Conservation (phyloP, 768 basidiomycete species). For the Crucibulum laeve region DNA sequence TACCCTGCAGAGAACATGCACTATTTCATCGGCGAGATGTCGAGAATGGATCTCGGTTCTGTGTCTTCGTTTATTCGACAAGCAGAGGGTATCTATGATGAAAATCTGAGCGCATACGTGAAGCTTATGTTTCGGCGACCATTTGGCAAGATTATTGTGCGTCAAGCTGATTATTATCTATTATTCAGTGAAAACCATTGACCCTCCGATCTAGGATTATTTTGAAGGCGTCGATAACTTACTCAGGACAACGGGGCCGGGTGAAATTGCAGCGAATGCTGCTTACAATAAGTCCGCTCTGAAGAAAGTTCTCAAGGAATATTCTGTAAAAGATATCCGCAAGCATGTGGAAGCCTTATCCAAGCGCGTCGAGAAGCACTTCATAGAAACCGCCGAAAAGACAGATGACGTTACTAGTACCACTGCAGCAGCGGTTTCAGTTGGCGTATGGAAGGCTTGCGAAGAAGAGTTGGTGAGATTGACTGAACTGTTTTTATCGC, state of each 20-base stretch:
- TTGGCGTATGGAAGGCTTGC: constrained; percentile 87
- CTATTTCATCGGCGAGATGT: constrained; percentile 81
- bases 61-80: constrained; percentile 58
- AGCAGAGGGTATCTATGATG: constrained; percentile 84
- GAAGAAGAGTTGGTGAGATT: constrained; percentile 78
- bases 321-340: constrained; percentile 81
- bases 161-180: constrained; percentile 18
- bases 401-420: constrained; percentile 53
- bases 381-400: constrained; percentile 76
- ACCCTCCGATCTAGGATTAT: constrained; percentile 64
- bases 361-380: constrained; percentile 95
- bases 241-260: constrained; percentile 71
- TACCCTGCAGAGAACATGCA: constrained; percentile 85
- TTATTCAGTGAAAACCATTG: neutral
- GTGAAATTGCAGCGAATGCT: constrained; percentile 70
- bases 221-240: constrained; percentile 92
- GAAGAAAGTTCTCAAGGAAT: constrained; percentile 86
- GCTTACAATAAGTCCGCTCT: constrained; percentile 73
- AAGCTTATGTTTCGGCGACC: constrained; percentile 83
- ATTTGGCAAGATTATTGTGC: constrained; percentile 81
- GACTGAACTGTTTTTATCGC: constrained; percentile 61
- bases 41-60: constrained; percentile 62
- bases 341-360: constrained; percentile 84
- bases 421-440: constrained; percentile 61
- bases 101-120: constrained; percentile 84